Evolutionary conservation across 2,329 filamentous ascomycete genomes (phyloP).

Genomic region (Capronia coronata): DNA sequence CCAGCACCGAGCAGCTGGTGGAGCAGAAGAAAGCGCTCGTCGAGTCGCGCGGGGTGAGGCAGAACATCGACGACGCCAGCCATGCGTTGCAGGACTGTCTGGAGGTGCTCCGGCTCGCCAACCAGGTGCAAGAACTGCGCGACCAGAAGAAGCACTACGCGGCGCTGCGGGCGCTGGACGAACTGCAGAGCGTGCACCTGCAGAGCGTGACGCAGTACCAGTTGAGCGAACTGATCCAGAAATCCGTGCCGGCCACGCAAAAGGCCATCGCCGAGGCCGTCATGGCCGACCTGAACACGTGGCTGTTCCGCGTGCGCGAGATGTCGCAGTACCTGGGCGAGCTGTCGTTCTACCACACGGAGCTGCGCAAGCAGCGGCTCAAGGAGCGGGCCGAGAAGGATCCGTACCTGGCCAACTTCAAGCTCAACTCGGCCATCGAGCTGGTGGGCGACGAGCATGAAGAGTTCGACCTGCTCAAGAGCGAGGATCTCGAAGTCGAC

Average conservation of each 20-base stretch:
- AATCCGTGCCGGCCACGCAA: slow-evolving; percentile 86
- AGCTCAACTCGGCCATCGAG: slow-evolving; percentile 91
- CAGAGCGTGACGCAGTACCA: slow-evolving; percentile 92
- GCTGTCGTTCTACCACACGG: slow-evolving; percentile 93
- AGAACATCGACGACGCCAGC: slow-evolving; percentile 91
- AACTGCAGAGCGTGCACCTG: slow-evolving; percentile 91
- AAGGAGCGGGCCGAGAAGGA: slow-evolving; percentile 74
- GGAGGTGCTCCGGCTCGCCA: slow-evolving; percentile 84
- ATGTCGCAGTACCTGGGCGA: slow-evolving; percentile 94
- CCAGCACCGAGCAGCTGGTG: slow-evolving; percentile 87
- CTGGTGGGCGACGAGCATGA: slow-evolving; percentile 91
- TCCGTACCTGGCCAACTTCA: slow-evolving; percentile 71
- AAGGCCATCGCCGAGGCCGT: slow-evolving; percentile 92
- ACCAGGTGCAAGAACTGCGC: slow-evolving; percentile 87
- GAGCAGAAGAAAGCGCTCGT: slow-evolving; percentile 92
- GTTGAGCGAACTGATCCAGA: slow-evolving; percentile 90
- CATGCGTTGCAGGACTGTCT: slow-evolving; percentile 84
- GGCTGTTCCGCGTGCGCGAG: slow-evolving; percentile 90
- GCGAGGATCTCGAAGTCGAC: slow-evolving; percentile 89
- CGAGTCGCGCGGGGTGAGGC: slow-evolving; percentile 81
- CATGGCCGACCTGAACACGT: slow-evolving; percentile 94
- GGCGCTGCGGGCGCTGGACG: slow-evolving; percentile 85
- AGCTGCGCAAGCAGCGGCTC: slow-evolving; percentile 74
- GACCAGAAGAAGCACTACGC: slow-evolving; percentile 93
- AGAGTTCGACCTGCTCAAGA: slow-evolving; percentile 91